A percentile compares a stretch with the other conserved stretches of the same genome.
Conservation (phyloP, 768 basidiomycete genomes). For the Termitomyces bulborhizus region DNA sequence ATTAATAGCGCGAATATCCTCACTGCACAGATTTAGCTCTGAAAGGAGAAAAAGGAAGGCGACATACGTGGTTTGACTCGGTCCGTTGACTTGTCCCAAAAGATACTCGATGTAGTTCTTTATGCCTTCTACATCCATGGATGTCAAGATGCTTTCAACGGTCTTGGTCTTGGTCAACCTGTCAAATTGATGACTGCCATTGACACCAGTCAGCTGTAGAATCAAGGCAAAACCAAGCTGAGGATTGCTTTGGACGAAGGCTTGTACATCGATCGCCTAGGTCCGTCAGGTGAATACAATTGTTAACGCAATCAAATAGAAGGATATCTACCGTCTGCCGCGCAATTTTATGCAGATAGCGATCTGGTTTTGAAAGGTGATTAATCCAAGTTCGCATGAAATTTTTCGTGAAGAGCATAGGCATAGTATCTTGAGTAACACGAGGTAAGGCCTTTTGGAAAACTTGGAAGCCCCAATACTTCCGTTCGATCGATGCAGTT, state of each 20-base stretch:
- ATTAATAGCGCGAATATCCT: conserved; percentile 40
- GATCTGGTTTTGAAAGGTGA: conserved; percentile 82
- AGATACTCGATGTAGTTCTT: conserved; percentile 71
- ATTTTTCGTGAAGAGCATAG: conserved; percentile 89
- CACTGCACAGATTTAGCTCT: conserved; percentile 24
- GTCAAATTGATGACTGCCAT: conserved; percentile 89
- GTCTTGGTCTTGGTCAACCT: conserved; percentile 90
- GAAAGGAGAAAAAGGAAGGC: background rate
- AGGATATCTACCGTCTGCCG: conserved; percentile 57
- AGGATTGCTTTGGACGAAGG: conserved; percentile 69
- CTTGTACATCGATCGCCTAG: conserved; percentile 72
- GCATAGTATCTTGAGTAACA: conserved; percentile 58
- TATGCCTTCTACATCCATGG: conserved; percentile 70
- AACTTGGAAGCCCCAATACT: conserved; percentile 95
- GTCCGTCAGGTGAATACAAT: background rate
- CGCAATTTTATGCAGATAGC: conserved; percentile 87
- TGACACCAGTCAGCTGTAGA: conserved; percentile 72
- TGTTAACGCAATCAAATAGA: background rate
- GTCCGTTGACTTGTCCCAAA: conserved; percentile 52
- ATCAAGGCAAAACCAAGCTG: conserved; percentile 81
- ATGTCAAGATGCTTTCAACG: conserved; percentile 74
- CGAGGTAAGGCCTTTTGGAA: conserved; percentile 75
- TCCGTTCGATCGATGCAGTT: conserved; percentile 79
- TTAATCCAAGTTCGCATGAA: conserved; percentile 98
- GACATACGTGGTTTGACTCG: conserved; percentile 35